Evolutionary conservation across 352 stramenopile genomes (phyloP), one percentile per base, ranked within the genome.

Genomic region (Globisporangium acanthophoron): DNA sequence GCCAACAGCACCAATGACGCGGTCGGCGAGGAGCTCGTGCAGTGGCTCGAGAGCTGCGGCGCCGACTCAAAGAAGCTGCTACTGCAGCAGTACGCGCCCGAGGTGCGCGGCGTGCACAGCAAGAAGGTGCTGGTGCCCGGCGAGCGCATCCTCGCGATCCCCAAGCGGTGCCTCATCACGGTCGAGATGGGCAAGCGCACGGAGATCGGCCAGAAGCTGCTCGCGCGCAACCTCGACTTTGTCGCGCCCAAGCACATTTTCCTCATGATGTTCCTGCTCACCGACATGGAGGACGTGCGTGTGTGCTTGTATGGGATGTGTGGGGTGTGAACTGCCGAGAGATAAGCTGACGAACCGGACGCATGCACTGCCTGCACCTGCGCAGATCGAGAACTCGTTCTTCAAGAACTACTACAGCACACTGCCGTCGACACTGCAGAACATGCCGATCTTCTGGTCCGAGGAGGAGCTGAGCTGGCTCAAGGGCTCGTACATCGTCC

Each of bases 361-460:
- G 16, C 41, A 9, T 21, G 40, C 13, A 6, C 16, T 46, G 15
- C 7, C 5, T 35, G 9, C 46, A 5, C 3, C 13, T 33, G 13
- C 24, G 4, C 21, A 89, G 76, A 66, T 87, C 49, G 82, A 92
- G 13, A 69, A 71, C 31, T 93, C 86, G 47, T 94, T 94, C 64
- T 94, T 90, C 69, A 80, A 76, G 35, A 96, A 94, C 33, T 99
- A 99, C 73, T 99, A 99, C 73, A 93, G 97, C 62, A 98, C 98
- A 33, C 66, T 99, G 44, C 97, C 97, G 5, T 82, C 83, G 49
- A 97, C 89, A 24, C 71, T 99, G 31, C 70, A 82, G 40, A 99
- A 99, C 66, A 99, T 99, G 93, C 97, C 97, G 35, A 98, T 99
- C 54, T 99, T 99, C 69, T 99, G 97, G 97, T 92, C 76, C 13